A percentile compares a stretch with the other conserved stretches of the same genome.
phyloP scores from a whole-genome alignment of 345 rosid genomes.

The Populus deltoides region DNA sequence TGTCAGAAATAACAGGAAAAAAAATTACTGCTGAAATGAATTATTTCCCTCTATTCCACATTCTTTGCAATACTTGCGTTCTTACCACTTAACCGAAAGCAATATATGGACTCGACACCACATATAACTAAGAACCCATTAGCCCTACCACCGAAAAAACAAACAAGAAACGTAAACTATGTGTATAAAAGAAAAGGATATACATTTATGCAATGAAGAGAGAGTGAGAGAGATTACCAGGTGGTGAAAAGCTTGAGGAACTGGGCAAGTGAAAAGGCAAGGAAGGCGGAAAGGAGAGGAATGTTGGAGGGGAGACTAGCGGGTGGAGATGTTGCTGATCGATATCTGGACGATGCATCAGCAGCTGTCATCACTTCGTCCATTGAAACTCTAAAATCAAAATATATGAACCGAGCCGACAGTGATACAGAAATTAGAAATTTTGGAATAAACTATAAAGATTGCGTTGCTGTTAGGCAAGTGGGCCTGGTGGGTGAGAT shows the following conservation, averaged over 20 bases:
- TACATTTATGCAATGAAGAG: too few species aligned
- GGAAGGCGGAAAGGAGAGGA: constrained; percentile 49
- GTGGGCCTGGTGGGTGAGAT: not conserved
- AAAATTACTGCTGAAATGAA: too few species aligned
- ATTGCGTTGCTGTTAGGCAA: not conserved
- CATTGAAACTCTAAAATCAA: constrained; percentile 25
- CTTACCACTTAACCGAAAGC: too few species aligned
- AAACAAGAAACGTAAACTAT: not conserved
- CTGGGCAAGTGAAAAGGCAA: constrained; percentile 51
- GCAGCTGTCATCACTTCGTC: constrained; percentile 44
- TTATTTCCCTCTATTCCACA: too few species aligned
- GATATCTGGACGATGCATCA: constrained; percentile 40
- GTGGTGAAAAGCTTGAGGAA: constrained; percentile 54
- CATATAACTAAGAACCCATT: too few species aligned
- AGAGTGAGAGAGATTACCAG: constrained; percentile 28
- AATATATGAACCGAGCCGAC: not conserved
- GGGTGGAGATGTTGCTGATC: constrained; percentile 32
- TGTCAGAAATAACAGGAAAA: too few species aligned
- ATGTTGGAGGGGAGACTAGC: constrained; percentile 33
- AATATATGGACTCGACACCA: too few species aligned
- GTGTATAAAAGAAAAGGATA: not conserved
- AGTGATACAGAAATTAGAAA: not conserved
- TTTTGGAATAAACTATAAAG: not conserved
- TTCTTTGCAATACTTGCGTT: too few species aligned
- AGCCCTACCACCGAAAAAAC: not conserved